phyloP scores from a whole-genome alignment of 306 rosid species.

The Corylus avellana region DNA sequence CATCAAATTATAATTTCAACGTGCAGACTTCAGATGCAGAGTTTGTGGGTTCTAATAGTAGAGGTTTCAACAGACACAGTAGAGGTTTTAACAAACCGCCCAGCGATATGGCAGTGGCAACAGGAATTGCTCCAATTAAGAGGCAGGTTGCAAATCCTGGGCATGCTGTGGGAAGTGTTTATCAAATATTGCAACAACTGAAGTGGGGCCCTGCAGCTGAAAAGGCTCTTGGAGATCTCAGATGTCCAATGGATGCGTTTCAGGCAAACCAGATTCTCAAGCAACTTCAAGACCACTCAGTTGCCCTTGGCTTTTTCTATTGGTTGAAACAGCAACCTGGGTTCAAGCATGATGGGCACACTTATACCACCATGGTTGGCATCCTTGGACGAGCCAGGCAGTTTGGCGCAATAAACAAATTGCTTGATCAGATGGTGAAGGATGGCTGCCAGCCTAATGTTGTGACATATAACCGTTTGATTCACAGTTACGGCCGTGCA shows the following conservation, averaged over 20 bases:
- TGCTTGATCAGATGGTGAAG: constrained; percentile 77
- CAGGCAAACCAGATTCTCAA: constrained; percentile 90
- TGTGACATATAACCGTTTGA: constrained; percentile 87
- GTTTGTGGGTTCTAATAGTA: constrained; percentile 30
- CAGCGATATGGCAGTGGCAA: constrained; percentile 47
- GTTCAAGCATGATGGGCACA: constrained; percentile 85
- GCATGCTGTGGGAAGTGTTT: constrained; percentile 57
- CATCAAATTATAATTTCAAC: constrained; percentile 48
- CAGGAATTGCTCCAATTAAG: constrained; percentile 40
- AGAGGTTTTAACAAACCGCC: constrained; percentile 48
- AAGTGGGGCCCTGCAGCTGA: constrained; percentile 78
- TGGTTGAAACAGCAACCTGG: constrained; percentile 77
- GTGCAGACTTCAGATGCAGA: constrained; percentile 42
- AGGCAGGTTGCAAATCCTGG: constrained; percentile 44
- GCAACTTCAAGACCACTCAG: constrained; percentile 74
- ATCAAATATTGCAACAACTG: constrained; percentile 53
- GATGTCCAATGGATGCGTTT: constrained; percentile 64
- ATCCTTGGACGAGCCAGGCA: constrained; percentile 88
- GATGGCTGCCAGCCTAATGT: constrained; percentile 94
- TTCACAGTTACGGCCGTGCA: constrained; percentile 93
- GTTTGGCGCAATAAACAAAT: constrained; percentile 65
- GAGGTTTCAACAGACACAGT: constrained; percentile 44
- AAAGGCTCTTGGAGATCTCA: constrained; percentile 66
- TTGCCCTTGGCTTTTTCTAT: constrained; percentile 73
- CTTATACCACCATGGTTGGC: constrained; percentile 96